A percentile compares a stretch with the other conserved stretches of the same genome.
These are phyloP conservation scores for Fragaria ananassa DNA, from an alignment of 306 rosid species.

Conservation along the genomic window DNA sequence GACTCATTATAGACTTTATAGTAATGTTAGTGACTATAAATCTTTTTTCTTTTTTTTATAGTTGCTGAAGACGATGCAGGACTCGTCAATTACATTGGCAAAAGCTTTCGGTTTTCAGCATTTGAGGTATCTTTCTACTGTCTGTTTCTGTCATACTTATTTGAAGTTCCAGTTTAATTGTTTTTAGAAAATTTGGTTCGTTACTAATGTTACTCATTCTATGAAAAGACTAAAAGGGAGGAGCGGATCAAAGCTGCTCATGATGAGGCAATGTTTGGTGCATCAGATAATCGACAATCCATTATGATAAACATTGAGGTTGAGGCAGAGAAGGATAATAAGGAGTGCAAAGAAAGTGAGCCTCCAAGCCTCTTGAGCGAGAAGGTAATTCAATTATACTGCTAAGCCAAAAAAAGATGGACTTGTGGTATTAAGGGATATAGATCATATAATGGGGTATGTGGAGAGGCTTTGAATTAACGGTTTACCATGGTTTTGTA, in stretches of 20 bases:
- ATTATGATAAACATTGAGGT: slow-evolving; percentile 43
- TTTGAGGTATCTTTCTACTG: slow-evolving; percentile 49
- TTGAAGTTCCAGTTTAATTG: slow-evolving; percentile 13
- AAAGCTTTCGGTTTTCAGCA: slow-evolving; percentile 86
- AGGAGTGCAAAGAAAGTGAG: slow-evolving; percentile 40
- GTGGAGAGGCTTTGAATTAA: neutral
- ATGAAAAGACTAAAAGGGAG: slow-evolving; percentile 63
- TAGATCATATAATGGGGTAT: neutral
- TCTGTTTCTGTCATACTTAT: neutral
- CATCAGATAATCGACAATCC: slow-evolving; percentile 39
- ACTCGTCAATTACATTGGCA: slow-evolving; percentile 74
- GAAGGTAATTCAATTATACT: slow-evolving; percentile 37
- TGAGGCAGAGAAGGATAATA: slow-evolving; percentile 43
- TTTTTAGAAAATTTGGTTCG: neutral
- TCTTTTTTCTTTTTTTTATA: slow-evolving; percentile 37
- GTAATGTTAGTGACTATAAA: slow-evolving; percentile 18
- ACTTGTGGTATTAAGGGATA: neutral
- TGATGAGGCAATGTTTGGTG: slow-evolving; percentile 90
- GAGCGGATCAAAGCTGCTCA: slow-evolving; percentile 84
- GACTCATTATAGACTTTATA: neutral
- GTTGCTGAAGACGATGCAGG: slow-evolving; percentile 83
- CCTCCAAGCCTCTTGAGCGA: slow-evolving; percentile 67
- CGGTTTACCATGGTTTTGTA: slow-evolving; percentile 28
- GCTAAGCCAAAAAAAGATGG: neutral
- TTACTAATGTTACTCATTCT: slow-evolving; percentile 7